These are phyloP conservation scores for Laetiporus sulphureus DNA, from an alignment of 1,284 basidiomycete genomes.

Conservation along the genomic window DNA sequence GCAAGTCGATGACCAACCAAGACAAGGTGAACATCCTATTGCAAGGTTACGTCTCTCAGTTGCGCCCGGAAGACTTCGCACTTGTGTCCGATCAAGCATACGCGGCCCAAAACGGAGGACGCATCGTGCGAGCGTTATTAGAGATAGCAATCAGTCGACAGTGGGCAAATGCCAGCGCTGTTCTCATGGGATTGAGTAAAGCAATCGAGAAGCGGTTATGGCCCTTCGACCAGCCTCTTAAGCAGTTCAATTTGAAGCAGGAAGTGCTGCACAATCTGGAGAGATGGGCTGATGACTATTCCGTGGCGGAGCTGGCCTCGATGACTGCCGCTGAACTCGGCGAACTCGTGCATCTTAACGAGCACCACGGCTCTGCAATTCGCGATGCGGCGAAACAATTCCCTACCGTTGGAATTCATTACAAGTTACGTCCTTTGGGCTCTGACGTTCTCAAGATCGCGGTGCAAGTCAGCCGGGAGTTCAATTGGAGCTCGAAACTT, in stretches of 20 bases:
- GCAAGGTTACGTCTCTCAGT: conserved; percentile 85
- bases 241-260: conserved; percentile 72
- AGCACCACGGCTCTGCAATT: conserved; percentile 77
- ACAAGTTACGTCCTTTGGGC: conserved; percentile 76
- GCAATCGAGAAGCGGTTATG: conserved; percentile 90
- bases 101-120: conserved; percentile 89
- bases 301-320: conserved; percentile 71
- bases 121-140: conserved; percentile 89
- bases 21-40: conserved; percentile 97
- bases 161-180: conserved; percentile 79
- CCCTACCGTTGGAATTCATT: conserved; percentile 67
- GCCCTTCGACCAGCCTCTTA: conserved; percentile 93
- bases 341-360: conserved; percentile 82
- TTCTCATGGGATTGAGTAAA: conserved; percentile 91
- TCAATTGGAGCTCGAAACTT: conserved; percentile 79
- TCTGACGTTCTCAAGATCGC: conserved; percentile 80
- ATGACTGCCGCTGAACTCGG: conserved; percentile 77
- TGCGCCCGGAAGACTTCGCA: conserved; percentile 89
- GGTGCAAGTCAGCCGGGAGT: conserved; percentile 60
- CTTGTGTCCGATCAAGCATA: conserved; percentile 95
- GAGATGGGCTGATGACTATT: conserved; percentile 81
- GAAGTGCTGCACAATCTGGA: conserved; percentile 80
- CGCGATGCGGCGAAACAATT: conserved; percentile 82
- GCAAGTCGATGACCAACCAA: no score
- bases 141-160: conserved; percentile 92